Evolutionary conservation across 768 basidiomycete species (phyloP), one percentile per base, ranked within the genome.

Genomic region (Mycena rosella): DNA sequence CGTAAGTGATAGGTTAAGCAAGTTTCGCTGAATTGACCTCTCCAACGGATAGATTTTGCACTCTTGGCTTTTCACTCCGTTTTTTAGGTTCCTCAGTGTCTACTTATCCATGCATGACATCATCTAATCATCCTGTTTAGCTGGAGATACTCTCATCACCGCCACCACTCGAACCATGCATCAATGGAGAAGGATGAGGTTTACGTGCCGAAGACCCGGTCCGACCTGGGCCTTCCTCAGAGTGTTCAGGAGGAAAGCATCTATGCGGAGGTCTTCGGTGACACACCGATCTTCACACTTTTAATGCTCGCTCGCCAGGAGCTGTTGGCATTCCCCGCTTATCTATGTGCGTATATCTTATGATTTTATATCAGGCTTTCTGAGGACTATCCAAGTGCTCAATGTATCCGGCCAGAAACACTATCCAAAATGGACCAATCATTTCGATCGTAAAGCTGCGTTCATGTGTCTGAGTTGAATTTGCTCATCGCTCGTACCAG

Each of bases 391-490:
- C 74, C 10, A 79, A 88, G 86, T 89, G 22, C 86, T 82, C 77
- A 89, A 90, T 71, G 88, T 89, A 15, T 89, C 88, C 24, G 87
- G 88, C 5, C 88, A 88, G 71, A 87, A 42, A 42, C 40, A 42
- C 40, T 42, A 42, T 17, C 40, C 40, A 17, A 42, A 42, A 17
- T 42, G 7, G n/a, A 34, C 32, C 32, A 89, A 89, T 69, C 89
- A 91, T 71, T 90, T 89, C 70, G 79, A 88, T 75, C 88, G 88
- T 89, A n/a, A n/a, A n/a, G n/a, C n/a, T n/a, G 65, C 76, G 87
- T 79, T 18, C 18, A 24, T n/a, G n/a, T n/a, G 24, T 52, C 38
- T 53, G 45, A 29, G 30, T 44, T 32, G 36, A n/a, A 45, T 45
- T 24, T 60, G 44, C 30, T n/a, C 53, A 42, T 40, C 55, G 27